Conservation (phyloP, 371 early-diverging fungal genomes). For the Rhizopus arrhizus region DNA sequence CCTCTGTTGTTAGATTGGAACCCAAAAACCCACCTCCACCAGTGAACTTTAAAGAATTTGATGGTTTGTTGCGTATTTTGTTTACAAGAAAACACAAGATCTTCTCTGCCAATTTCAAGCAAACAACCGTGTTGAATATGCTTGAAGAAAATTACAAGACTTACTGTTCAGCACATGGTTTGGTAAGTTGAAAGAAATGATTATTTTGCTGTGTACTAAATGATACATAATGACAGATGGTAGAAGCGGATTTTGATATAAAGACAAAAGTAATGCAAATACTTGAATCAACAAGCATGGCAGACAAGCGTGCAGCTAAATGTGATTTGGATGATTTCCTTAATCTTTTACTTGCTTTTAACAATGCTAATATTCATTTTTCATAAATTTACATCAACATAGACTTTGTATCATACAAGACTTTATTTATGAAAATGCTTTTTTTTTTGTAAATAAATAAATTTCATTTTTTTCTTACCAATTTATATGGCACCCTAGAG, state of each 20-base stretch:
- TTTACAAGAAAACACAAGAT: constrained; percentile 97
- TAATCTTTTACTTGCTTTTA: constrained; percentile 75
- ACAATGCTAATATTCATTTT: constrained; percentile 77
- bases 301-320: constrained; percentile 86
- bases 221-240: constrained; percentile 53
- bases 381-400: constrained; percentile 26
- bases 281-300: constrained; percentile 67
- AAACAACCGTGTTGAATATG: constrained; percentile 81
- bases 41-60: constrained; percentile 96
- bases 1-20: constrained; percentile 94
- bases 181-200: constrained; percentile 35
- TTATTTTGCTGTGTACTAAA: neutral
- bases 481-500: too few relatives aligned
- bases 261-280: constrained; percentile 74
- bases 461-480: neutral
- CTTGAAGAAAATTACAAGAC: constrained; percentile 95
- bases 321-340: constrained; percentile 93
- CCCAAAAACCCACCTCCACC: constrained; percentile 94
- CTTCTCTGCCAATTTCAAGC: constrained; percentile 90
- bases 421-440: neutral
- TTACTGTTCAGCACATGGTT: constrained; percentile 75
- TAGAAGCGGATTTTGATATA: constrained; percentile 82
- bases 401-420: neutral
- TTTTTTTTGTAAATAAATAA: constrained; percentile 3
- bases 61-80: constrained; percentile 93